phyloP scores from a whole-genome alignment of 352 stramenopile genomes.

The Blastocystis sp. region DNA sequence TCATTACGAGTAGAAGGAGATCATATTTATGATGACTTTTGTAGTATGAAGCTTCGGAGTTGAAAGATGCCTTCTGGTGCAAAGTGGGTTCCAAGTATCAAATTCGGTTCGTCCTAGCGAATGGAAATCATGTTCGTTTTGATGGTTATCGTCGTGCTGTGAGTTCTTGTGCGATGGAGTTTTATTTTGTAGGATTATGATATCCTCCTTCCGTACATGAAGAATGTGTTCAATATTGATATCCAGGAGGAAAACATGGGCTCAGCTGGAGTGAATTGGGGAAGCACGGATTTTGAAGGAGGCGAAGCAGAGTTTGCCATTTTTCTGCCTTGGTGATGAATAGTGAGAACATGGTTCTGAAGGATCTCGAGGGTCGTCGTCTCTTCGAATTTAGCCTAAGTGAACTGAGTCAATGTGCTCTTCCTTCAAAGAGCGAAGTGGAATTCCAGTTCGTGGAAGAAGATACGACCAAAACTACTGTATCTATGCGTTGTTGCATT shows the following conservation, averaged over 20 bases:
- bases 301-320: conserved; percentile 77
- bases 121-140: neutral
- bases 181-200: conserved; percentile 34
- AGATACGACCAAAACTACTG: conserved; percentile 85
- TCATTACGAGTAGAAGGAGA: conserved; percentile 3
- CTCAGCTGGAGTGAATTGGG: conserved; percentile 81
- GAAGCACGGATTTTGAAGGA: conserved; percentile 83
- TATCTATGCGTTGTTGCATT: conserved; percentile 34
- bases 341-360: conserved; percentile 70
- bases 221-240: conserved; percentile 74
- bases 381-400: conserved; percentile 63
- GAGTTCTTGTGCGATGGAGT: neutral
- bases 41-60: conserved; percentile 30
- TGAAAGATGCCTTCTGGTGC: conserved; percentile 53
- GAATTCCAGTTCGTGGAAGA: conserved; percentile 96
- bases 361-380: conserved; percentile 65
- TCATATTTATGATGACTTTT: neutral
- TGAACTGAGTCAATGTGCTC: conserved; percentile 78
- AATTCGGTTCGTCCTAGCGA: conserved; percentile 22
- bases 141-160: conserved; percentile 27
- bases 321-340: conserved; percentile 69
- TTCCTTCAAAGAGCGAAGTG: conserved; percentile 92
- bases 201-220: conserved; percentile 62
- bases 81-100: conserved; percentile 51
- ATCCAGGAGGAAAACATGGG: conserved; percentile 81